Evolutionary conservation across 805 yeast genomes (phyloP).

Genomic region (Metschnikowia lunata): DNA sequence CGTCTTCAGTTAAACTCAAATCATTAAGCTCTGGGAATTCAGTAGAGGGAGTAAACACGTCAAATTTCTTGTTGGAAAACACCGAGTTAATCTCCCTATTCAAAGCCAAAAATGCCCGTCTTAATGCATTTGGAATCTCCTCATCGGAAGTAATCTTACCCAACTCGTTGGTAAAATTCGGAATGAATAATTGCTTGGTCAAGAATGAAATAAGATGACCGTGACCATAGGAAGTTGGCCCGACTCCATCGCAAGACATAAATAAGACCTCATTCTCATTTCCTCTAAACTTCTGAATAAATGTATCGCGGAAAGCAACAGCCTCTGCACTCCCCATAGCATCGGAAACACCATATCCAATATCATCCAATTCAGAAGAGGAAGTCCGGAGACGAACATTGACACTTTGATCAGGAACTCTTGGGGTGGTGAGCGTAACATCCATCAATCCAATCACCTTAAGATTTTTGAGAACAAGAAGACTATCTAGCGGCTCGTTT

Average conservation of each 20-base stretch:
- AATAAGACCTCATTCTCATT: slow-evolving; percentile 75
- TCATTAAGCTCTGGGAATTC: slow-evolving; percentile 44
- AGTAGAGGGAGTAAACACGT: slow-evolving; percentile 34
- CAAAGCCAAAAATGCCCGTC: slow-evolving; percentile 73
- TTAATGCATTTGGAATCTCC: slow-evolving; percentile 66
- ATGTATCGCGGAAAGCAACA: slow-evolving; percentile 76
- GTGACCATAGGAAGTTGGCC: slow-evolving; percentile 21
- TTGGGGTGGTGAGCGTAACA: slow-evolving; percentile 83
- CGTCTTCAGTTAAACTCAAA: slow-evolving; percentile 58
- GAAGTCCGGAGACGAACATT: slow-evolving; percentile 87
- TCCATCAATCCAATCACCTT: slow-evolving; percentile 86
- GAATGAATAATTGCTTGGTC: slow-evolving; percentile 67
- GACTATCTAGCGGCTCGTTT: slow-evolving; percentile 65
- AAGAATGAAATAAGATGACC: slow-evolving; percentile 68
- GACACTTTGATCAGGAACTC: slow-evolving; percentile 82
- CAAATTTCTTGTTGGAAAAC: slow-evolving; percentile 42
- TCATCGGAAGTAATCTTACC: slow-evolving; percentile 38
- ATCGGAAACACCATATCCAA: slow-evolving; percentile 91
- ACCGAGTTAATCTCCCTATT: slow-evolving; percentile 77
- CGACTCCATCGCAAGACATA: slow-evolving; percentile 32
- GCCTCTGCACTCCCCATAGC: slow-evolving; percentile 62
- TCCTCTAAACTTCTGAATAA: slow-evolving; percentile 83
- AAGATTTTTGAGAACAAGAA: slow-evolving; percentile 57
- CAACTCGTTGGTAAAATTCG: slow-evolving; percentile 65
- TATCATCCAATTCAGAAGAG: slow-evolving; percentile 68